Conservation (phyloP, 495 filamentous ascomycete species). For the Aspergillus leporis region DNA sequence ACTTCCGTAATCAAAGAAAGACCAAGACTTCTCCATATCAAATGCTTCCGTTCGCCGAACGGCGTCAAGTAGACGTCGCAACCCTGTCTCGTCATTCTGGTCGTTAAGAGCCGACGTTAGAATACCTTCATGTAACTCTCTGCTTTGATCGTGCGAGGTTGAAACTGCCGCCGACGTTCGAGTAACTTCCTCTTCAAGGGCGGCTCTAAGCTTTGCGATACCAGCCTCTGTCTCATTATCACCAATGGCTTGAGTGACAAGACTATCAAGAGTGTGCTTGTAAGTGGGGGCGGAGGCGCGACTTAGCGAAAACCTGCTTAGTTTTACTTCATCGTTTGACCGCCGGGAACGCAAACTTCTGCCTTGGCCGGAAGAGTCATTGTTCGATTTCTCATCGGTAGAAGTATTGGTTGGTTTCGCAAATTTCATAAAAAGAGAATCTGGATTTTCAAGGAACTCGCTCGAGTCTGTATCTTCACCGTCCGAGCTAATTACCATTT, state of each 20-base stretch:
- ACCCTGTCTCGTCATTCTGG: slow-evolving; percentile 54
- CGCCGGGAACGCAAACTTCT: slow-evolving; percentile 18
- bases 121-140: slow-evolving; percentile 43
- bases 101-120: slow-evolving; percentile 46
- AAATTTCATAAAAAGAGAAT: slow-evolving; percentile 36
- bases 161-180: not conserved
- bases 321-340: slow-evolving; percentile 8
- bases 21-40: slow-evolving; percentile 59
- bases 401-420: slow-evolving; percentile 3
- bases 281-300: slow-evolving; percentile 50
- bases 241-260: slow-evolving; percentile 60
- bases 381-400: slow-evolving; percentile 20
- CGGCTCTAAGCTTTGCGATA: slow-evolving; percentile 53
- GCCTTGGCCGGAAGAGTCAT: slow-evolving; percentile 8
- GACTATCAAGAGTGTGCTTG: slow-evolving; percentile 64
- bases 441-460: slow-evolving; percentile 47
- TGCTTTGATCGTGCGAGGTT: slow-evolving; percentile 1
- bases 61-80: slow-evolving; percentile 64
- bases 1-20: slow-evolving; percentile 58
- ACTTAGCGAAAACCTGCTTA: not conserved
- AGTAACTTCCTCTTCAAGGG: slow-evolving; percentile 29
- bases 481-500: slow-evolving; percentile 68
- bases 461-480: slow-evolving; percentile 65
- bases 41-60: slow-evolving; percentile 75
- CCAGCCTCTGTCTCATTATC: slow-evolving; percentile 59